Conservation (phyloP, 2,329 filamentous ascomycete species). For the Cytospora piceicola region DNA sequence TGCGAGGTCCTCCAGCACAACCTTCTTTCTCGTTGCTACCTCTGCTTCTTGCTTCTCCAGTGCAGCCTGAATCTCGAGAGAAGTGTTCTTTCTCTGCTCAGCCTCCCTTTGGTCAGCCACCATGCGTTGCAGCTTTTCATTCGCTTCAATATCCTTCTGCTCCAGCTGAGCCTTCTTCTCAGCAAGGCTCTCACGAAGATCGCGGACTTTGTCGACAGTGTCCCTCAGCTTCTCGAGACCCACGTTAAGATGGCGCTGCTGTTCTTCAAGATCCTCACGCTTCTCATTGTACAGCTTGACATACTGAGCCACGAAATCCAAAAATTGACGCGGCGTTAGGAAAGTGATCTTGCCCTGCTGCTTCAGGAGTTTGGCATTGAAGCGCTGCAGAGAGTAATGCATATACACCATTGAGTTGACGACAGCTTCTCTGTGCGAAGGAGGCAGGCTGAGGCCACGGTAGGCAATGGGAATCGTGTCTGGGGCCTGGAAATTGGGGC, state of each 20-base stretch:
- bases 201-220: constrained; percentile 95
- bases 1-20: constrained; percentile 86
- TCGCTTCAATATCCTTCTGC: constrained; percentile 91
- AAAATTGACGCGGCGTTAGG: constrained; percentile 93
- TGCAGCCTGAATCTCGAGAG: constrained; percentile 83
- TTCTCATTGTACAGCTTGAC: constrained; percentile 98
- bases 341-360: constrained; percentile 93
- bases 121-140: constrained; percentile 97
- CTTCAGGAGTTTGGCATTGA: constrained; percentile 85
- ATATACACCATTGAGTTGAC: constrained; percentile 99
- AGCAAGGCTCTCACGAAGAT: constrained; percentile 85
- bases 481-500: constrained; percentile 80
- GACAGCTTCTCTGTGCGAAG: constrained; percentile 87
- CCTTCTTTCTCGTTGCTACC: constrained; percentile 79
- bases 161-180: constrained; percentile 94
- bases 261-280: constrained; percentile 96
- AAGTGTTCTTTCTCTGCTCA: constrained; percentile 85
- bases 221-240: constrained; percentile 96
- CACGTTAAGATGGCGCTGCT: constrained; percentile 97
- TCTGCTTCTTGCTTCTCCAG: constrained; percentile 89
- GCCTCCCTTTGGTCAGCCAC: constrained; percentile 93
- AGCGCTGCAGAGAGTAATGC: constrained; percentile 88
- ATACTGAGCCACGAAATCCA: constrained; percentile 98
- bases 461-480: constrained; percentile 94
- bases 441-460: constrained; percentile 79